A percentile compares a stretch with the other conserved stretches of the same genome.
phyloP scores from a whole-genome alignment of 441 rosid genomes.

The Corymbia calophylla region DNA sequence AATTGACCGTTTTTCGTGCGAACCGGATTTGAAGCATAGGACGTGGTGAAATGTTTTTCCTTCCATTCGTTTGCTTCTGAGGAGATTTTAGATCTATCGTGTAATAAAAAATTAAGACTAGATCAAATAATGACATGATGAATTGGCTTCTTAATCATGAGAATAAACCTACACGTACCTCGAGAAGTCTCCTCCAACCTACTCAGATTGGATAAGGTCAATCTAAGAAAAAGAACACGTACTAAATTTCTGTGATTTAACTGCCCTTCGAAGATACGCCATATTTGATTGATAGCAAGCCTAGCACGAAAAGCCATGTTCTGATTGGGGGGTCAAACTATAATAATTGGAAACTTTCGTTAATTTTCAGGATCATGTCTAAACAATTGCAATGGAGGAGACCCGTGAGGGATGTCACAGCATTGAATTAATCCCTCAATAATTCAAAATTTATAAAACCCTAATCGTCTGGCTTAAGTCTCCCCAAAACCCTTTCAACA shows the following conservation, averaged over 20 bases:
- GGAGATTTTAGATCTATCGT: background rate
- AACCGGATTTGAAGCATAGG: background rate
- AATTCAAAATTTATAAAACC: background rate
- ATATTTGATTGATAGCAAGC: background rate
- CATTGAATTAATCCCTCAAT: background rate
- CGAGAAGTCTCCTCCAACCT: rapidly evolving
- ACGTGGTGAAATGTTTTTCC: rapidly evolving
- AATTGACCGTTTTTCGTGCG: background rate
- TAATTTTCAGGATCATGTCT: background rate
- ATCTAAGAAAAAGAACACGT: background rate
- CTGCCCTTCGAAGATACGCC: background rate
- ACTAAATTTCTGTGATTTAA: background rate
- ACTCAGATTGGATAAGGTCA: background rate
- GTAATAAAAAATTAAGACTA: background rate
- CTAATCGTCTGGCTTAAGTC: rapidly evolving
- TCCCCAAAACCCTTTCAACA: background rate
- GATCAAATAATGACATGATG: background rate
- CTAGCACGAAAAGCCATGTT: background rate
- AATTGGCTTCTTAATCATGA: background rate
- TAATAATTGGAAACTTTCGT: background rate
- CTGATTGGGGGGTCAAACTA: background rate
- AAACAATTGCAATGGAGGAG: background rate
- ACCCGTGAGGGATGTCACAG: background rate
- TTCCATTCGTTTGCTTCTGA: background rate
- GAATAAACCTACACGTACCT: background rate